Evolutionary conservation across 1,139 yeast species (phyloP).

Genomic region (Entelexis sorbosivorans): DNA sequence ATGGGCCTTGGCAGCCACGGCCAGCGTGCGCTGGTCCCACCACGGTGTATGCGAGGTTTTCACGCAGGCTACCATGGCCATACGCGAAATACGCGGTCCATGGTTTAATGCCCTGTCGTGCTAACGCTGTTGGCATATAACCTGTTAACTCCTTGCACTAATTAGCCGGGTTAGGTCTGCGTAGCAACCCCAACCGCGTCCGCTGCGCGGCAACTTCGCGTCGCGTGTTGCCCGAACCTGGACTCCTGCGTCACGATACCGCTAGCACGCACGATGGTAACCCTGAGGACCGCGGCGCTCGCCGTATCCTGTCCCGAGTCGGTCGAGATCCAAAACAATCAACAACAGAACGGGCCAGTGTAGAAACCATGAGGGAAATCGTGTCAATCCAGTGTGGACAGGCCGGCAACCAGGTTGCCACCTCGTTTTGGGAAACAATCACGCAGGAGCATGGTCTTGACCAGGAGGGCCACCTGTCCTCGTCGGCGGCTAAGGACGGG

Average conservation of each 20-base stretch:
- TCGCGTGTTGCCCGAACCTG: conserved; percentile 6
- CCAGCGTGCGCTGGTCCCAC: no score
- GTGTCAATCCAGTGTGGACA: conserved; percentile 38
- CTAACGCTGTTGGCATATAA: no score
- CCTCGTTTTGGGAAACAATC: conserved; percentile 62
- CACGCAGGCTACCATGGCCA: no score
- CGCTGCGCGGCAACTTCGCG: background rate
- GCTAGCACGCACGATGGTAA: background rate
- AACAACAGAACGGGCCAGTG: background rate
- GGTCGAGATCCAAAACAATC: conserved; percentile 3
- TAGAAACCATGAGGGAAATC: conserved; percentile 35
- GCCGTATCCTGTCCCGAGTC: background rate
- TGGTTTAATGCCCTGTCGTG: no score
- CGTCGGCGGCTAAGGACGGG: conserved; percentile 26
- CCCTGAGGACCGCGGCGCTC: conserved; percentile 31
- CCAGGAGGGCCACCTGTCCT: conserved; percentile 36
- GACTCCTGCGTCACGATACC: background rate
- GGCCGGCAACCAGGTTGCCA: conserved; percentile 53
- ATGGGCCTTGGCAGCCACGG: background rate
- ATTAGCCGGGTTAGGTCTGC: background rate
- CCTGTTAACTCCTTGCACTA: background rate
- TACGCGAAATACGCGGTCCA: no score
- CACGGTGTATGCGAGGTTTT: no score
- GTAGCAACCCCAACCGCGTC: background rate
- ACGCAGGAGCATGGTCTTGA: conserved; percentile 57